Conservation (phyloP, 2,329 filamentous ascomycete species). For the Botrytis medusae region DNA sequence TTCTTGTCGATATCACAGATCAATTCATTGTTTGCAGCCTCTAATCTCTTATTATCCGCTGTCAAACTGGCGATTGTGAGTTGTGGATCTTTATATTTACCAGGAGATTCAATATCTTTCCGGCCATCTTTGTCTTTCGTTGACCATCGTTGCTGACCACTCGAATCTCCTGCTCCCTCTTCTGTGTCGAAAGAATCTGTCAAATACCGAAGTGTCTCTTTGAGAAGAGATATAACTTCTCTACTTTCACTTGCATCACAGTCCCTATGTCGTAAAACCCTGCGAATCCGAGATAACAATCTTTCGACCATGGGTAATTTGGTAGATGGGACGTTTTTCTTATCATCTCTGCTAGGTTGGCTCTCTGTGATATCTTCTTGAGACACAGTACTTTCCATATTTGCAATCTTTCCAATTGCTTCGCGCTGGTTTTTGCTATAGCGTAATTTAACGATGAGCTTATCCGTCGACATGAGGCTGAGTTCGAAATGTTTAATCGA, state of each 20-base stretch:
- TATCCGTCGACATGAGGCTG: background rate
- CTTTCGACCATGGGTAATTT: accelerated
- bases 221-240: too few relatives aligned
- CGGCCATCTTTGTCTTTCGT: accelerated
- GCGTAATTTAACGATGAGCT: background rate
- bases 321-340: too few relatives aligned
- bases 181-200: background rate
- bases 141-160: background rate
- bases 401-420: background rate
- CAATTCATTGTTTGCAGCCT: background rate
- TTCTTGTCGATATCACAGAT: background rate
- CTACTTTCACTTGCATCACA: accelerated
- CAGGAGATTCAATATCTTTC: background rate
- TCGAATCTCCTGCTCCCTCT: too few relatives aligned
- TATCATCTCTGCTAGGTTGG: too few relatives aligned
- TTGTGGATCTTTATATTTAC: background rate
- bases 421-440: background rate
- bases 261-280: accelerated
- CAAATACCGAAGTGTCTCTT: background rate
- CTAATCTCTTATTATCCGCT: background rate
- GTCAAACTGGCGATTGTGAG: background rate
- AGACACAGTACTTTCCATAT: background rate
- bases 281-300: background rate
- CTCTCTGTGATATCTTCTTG: accelerated
- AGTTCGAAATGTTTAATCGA: background rate